Evolutionary conservation across 768 basidiomycete genomes (phyloP), one percentile per base, ranked within the genome.

Genomic region (Mrakia frigida): DNA sequence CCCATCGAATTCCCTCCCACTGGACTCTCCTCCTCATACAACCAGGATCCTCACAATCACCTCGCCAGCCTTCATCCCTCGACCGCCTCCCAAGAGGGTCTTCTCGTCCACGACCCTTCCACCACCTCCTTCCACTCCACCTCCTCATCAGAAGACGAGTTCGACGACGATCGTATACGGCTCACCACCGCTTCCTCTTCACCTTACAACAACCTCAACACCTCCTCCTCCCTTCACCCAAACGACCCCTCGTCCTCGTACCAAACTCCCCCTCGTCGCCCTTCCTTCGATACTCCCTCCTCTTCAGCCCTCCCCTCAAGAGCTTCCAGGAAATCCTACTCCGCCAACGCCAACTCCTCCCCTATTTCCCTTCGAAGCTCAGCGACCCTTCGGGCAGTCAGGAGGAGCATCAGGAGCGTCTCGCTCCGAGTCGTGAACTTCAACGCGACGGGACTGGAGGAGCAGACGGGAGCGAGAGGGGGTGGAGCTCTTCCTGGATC

Each of bases 371-470:
- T 52, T 21, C 33, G 37, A 31, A 60, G 71, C 35, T 59, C 71
- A 14, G 52, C 71, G 13, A 52, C 71, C 0, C 56, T 73, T 6
- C 71, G 53, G 6, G 71, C 71, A 9, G 46, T 73, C 46, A 16
- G 71, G 53, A 56, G 37, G 56, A 73, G 56, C 53, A 59, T 73
- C 53, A 28, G 80, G 18, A 86, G 90, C 31, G 89, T 89, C 69
- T 92, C 91, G 14, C 81, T 90, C 77, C 89, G 93, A 23, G 92
- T 94, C n/a, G 92, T 92, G 61, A 93, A 92, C 81, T 82, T 94
- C 74, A 88, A 88, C 11, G 88, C 88, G 2, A 39, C 39, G n/a
- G 74, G 74, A 11, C 7, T 43, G 25, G 59, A 68, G n/a, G 14
- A 70, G 53, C 35, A 56, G 43, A 18, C 78, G 70, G 50, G 69